Evolutionary conservation across 2,329 filamentous ascomycete genomes (phyloP).

Genomic region (Cercospora sp.): DNA sequence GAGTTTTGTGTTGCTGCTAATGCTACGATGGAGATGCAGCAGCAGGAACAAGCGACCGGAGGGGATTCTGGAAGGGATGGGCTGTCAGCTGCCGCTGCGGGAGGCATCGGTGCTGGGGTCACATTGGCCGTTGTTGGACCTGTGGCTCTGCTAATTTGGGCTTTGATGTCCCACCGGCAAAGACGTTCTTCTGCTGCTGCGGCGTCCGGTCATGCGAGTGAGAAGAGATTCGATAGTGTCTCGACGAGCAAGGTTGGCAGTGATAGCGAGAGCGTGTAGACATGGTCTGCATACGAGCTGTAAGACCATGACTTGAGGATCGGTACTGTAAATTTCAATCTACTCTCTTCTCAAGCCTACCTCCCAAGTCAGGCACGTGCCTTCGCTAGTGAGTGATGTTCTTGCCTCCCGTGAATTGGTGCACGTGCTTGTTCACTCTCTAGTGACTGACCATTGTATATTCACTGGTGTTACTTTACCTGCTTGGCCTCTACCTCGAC

Average conservation of each 20-base stretch:
- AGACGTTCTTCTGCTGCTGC: background rate
- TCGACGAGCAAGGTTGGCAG: no score
- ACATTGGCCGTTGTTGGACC: constrained; percentile 17
- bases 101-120: constrained; percentile 15
- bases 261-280: no score
- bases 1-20: constrained; percentile 17
- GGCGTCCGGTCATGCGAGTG: background rate
- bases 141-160: constrained; percentile 6
- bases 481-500: no score
- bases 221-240: no score
- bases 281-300: no score
- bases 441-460: no score
- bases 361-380: no score
- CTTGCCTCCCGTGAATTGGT: no score
- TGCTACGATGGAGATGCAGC: background rate
- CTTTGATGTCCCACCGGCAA: constrained; percentile 1
- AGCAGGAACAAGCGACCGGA: background rate
- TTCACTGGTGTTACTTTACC: no score
- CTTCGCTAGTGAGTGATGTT: no score
- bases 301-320: background rate
- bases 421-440: no score
- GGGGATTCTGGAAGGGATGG: background rate
- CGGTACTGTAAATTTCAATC: background rate
- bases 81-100: constrained; percentile 14
- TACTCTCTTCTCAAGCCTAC: no score